phyloP scores from a whole-genome alignment of 805 yeast genomes.

The Metschnikowia rubicola region DNA sequence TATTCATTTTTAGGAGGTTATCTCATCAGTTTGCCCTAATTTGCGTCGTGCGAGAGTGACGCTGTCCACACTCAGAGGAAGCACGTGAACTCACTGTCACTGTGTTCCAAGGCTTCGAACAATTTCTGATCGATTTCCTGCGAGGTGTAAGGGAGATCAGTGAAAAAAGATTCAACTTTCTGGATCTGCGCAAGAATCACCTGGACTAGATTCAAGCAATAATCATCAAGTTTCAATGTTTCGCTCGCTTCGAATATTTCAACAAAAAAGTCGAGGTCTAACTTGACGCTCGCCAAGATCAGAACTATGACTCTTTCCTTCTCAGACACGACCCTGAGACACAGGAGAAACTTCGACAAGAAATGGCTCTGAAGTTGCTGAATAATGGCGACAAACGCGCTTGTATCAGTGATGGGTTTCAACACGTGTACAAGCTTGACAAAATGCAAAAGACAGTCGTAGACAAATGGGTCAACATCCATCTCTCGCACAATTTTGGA shows the following conservation, averaged over 20 bases:
- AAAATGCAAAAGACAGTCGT: constrained; percentile 38
- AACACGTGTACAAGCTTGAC: constrained; percentile 38
- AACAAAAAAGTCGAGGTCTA: constrained; percentile 37
- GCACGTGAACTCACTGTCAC: constrained; percentile 34
- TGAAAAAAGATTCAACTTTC: constrained; percentile 22
- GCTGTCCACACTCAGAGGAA: constrained; percentile 16
- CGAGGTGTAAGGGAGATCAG: constrained; percentile 22
- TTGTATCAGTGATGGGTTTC: constrained; percentile 38
- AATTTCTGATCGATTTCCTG: constrained; percentile 29
- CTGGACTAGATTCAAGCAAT: constrained; percentile 30
- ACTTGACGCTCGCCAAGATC: constrained; percentile 28
- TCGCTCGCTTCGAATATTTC: constrained; percentile 38
- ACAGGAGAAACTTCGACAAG: constrained; percentile 31
- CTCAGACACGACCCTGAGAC: constrained; percentile 24
- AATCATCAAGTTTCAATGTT: constrained; percentile 32
- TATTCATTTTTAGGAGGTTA: too few species aligned
- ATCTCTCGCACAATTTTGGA: constrained; percentile 34
- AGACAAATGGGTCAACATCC: constrained; percentile 37
- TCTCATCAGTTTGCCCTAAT: background rate
- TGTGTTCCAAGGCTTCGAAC: constrained; percentile 24
- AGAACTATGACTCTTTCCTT: constrained; percentile 15
- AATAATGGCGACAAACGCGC: constrained; percentile 33
- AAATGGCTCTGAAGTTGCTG: constrained; percentile 38
- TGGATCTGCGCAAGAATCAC: constrained; percentile 27
- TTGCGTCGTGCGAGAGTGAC: background rate